Conservation (phyloP, 2,329 filamentous ascomycete species). For the Botrytis deweyae region DNA sequence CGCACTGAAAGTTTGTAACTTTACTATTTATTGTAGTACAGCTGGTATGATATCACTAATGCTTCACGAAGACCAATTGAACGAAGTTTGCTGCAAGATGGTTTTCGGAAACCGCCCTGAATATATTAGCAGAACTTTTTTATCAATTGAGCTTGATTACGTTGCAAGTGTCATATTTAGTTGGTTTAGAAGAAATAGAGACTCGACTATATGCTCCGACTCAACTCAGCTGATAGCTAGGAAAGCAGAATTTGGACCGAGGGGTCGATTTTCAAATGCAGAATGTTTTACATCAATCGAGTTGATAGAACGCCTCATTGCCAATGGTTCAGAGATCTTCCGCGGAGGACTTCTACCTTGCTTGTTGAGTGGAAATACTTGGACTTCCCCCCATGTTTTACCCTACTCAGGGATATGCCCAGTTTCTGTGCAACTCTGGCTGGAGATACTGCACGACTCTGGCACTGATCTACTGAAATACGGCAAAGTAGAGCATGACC, state of each 20-base stretch:
- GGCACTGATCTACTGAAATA: background rate
- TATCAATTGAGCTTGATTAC: background rate
- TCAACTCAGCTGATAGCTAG: background rate
- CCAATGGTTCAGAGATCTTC: fast-evolving
- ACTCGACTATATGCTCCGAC: fast-evolving
- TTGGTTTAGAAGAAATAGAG: fast-evolving
- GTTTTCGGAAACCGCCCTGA: fast-evolving
- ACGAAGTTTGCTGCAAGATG: background rate
- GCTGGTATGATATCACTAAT: background rate
- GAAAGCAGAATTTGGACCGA: background rate
- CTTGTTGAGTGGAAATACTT: too few species aligned
- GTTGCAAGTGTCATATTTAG: too few species aligned
- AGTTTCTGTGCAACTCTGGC: background rate
- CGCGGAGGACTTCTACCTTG: too few species aligned
- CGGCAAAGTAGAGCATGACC: background rate
- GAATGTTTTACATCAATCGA: fast-evolving
- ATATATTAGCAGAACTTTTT: fast-evolving
- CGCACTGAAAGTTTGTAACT: background rate
- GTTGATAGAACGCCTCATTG: background rate
- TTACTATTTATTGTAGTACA: fast-evolving
- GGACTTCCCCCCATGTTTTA: too few species aligned
- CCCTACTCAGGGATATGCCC: background rate
- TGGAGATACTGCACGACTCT: background rate
- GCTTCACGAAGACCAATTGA: background rate
- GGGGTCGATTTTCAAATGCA: fast-evolving